Conservation (phyloP, 495 filamentous ascomycete species). For the Rhizodiscina lignyota region DNA sequence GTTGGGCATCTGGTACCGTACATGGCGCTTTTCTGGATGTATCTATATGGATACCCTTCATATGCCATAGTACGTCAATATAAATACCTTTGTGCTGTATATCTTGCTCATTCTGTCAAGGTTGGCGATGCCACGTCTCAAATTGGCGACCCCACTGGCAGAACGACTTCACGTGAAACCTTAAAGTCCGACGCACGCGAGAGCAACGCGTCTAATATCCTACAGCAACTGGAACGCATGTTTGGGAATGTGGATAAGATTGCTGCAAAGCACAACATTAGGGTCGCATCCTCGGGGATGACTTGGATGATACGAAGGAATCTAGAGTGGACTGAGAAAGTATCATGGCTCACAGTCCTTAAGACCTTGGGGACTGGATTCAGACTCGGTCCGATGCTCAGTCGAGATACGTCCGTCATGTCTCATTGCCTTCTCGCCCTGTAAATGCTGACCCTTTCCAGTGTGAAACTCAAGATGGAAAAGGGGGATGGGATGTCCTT, state of each 20-base stretch:
- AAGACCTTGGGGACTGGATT: conserved; percentile 51
- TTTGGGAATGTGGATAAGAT: conserved; percentile 54
- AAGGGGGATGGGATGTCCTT: conserved; percentile 83
- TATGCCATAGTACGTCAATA: conserved; percentile 42
- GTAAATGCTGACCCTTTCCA: conserved; percentile 21
- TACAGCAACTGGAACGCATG: conserved; percentile 63
- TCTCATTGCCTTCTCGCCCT: neutral
- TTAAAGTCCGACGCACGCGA: conserved; percentile 37
- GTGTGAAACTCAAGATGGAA: conserved; percentile 66
- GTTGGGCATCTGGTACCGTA: conserved; percentile 84
- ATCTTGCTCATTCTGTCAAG: conserved; percentile 17
- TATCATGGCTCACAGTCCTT: conserved; percentile 55
- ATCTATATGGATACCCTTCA: conserved; percentile 61
- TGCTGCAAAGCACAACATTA: conserved; percentile 42
- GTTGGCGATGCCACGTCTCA: conserved; percentile 73
- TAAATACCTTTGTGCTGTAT: neutral
- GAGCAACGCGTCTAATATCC: conserved; percentile 58
- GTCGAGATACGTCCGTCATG: conserved; percentile 65
- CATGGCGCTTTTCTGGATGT: conserved; percentile 91
- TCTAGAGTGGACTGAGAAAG: conserved; percentile 56
- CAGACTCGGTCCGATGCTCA: conserved; percentile 72
- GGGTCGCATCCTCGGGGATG: too few relatives aligned
- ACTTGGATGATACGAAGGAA: conserved; percentile 60
- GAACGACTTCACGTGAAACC: conserved; percentile 47
- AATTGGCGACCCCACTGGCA: conserved; percentile 76